These are phyloP conservation scores for Hypoxylon intermedium DNA, from an alignment of 495 filamentous ascomycete species.

Conservation along the genomic window DNA sequence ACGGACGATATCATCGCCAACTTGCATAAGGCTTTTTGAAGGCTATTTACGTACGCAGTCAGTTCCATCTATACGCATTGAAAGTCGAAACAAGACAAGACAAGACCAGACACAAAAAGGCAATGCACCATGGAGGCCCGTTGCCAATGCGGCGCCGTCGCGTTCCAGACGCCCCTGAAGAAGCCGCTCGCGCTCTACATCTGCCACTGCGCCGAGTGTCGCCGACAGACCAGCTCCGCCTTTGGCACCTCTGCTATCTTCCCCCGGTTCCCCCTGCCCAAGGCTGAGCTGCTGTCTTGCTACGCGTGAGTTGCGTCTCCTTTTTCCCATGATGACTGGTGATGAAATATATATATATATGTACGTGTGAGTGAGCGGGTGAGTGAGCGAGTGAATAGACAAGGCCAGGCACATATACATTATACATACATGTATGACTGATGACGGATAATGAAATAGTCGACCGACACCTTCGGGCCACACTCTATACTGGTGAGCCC, in stretches of 20 bases:
- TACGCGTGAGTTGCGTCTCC: conserved; percentile 52
- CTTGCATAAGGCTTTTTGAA: too few relatives aligned
- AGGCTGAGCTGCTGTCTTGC: conserved; percentile 49
- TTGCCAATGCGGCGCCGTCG: conserved; percentile 69
- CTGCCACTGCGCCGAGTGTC: conserved; percentile 74
- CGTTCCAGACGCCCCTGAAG: conserved; percentile 64
- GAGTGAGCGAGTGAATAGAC: neutral
- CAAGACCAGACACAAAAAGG: too few relatives aligned
- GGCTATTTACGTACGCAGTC: too few relatives aligned
- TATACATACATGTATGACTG: neutral
- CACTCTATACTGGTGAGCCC: conserved; percentile 53
- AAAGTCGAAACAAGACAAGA: too few relatives aligned
- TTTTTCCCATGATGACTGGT: neutral
- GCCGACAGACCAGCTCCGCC: conserved; percentile 69
- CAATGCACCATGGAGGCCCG: conserved; percentile 58
- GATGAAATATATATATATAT: too few relatives aligned
- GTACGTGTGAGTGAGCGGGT: neutral
- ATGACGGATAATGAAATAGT: conserved; percentile 18
- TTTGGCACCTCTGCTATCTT: conserved; percentile 74
- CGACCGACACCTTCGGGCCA: conserved; percentile 55
- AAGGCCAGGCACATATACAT: neutral
- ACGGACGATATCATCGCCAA: too few relatives aligned
- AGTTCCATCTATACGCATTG: too few relatives aligned
- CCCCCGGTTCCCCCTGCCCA: conserved; percentile 62
- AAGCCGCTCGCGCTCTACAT: conserved; percentile 67